Evolutionary conservation across 1,139 yeast species (phyloP), one percentile per base, ranked within the genome.

Genomic region (Saccharomyces hybrid): DNA sequence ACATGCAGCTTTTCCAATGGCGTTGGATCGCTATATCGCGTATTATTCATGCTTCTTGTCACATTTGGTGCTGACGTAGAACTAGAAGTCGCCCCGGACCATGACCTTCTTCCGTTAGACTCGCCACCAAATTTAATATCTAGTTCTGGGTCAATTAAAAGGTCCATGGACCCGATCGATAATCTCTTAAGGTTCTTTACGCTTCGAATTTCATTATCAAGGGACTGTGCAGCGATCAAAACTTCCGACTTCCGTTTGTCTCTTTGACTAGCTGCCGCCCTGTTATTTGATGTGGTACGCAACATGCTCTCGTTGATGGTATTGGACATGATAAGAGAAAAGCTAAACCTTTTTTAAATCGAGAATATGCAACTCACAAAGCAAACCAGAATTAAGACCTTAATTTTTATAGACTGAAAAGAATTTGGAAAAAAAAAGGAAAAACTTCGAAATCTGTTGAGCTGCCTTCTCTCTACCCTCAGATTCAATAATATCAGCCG

Each of bases 121-220:
- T 50, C 49, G 4, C 49, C 49, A 21, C 47, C 31, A 4, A 48
- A 48, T 19, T 44, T 21, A 12, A 50, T 44, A 8, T 64, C 66
- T 59, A 65, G 38, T 44, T 67, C 71, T 16, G 70, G 68, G 53
- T 68, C 71, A 34, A 62, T 51, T 42, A 64, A 48, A 31, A 62
- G 55, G 50, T 68, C 71, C 51, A 67, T 60, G 16, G 70, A 65
- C 1, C 71, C 70, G 32, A 68, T 65, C 4, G 71, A 68, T 34
- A 65, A 56, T 42, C 71, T 59, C 52, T 68, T 68, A 55, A 68
- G 54, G 52, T 66, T 62, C 47, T 65, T 66, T 12, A 68, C 64
- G 55, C 62, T 63, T 50, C 63, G 64, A 7, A 68, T 55, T 52
- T 68, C 70, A 42, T 62, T 54, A 54, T 66, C 68, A 50, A 68